phyloP scores from a whole-genome alignment of 345 rosid genomes.

The Pseudoturritis turrita region DNA sequence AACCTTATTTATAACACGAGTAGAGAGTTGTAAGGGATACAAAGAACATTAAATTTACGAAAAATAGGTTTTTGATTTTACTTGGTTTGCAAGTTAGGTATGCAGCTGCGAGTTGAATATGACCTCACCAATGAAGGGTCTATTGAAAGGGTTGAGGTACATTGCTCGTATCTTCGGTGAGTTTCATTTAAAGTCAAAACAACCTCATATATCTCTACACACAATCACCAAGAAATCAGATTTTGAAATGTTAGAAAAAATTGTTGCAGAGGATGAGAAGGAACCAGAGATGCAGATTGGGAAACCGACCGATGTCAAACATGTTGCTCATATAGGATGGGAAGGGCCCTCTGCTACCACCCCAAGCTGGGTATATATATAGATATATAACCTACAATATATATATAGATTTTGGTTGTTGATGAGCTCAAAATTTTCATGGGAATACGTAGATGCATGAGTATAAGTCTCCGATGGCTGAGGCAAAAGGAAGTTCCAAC shows the following conservation, averaged over 20 bases:
- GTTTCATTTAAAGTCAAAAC: background rate
- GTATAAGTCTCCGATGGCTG: slow-evolving; percentile 31
- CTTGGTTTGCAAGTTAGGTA: slow-evolving; percentile 24
- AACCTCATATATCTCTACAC: background rate
- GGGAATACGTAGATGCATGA: slow-evolving; percentile 53
- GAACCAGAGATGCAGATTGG: slow-evolving; percentile 87
- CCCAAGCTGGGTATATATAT: slow-evolving; percentile 62
- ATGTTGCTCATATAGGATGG: slow-evolving; percentile 95
- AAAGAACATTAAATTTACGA: background rate
- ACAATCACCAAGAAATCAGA: background rate
- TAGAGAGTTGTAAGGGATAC: background rate
- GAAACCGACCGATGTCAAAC: slow-evolving; percentile 88
- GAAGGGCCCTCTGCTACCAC: slow-evolving; percentile 58
- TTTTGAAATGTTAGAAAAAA: background rate
- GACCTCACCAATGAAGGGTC: slow-evolving; percentile 54
- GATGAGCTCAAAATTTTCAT: slow-evolving; percentile 33
- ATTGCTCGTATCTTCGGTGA: slow-evolving; percentile 78
- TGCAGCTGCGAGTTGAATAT: slow-evolving; percentile 14
- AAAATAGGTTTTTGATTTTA: background rate
- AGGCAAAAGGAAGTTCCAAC: slow-evolving; percentile 13
- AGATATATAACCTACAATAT: background rate
- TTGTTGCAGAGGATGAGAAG: slow-evolving; percentile 62
- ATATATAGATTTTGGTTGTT: slow-evolving; percentile 26
- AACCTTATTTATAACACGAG: background rate
- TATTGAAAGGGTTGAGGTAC: slow-evolving; percentile 68